Conservation (phyloP, 2,329 filamentous ascomycete genomes). For the Trichophyton equinum region DNA sequence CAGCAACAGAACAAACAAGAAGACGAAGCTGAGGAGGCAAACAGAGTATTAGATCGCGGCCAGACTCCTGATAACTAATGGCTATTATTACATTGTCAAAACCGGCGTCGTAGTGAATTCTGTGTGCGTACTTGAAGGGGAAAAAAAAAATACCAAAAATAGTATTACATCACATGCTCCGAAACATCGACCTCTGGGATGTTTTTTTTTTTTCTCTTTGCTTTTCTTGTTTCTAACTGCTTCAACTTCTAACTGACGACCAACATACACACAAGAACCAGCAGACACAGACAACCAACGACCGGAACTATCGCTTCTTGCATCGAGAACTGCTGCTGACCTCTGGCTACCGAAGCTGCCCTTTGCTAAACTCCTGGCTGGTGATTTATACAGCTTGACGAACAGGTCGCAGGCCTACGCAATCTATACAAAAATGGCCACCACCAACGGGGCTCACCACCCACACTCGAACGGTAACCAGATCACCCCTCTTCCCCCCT, state of each 20-base stretch:
- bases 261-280: not conserved
- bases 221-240: not conserved
- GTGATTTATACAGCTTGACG: not conserved
- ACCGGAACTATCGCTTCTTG: not conserved
- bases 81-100: too few species aligned
- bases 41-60: too few species aligned
- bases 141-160: not conserved
- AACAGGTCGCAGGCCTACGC: not conserved
- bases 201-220: not conserved
- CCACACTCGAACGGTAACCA: not conserved
- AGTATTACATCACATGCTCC: slow-evolving; percentile 6
- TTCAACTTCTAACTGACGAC: too few species aligned
- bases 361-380: not conserved
- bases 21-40: not conserved
- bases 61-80: too few species aligned
- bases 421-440: not conserved
- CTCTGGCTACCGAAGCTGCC: not conserved
- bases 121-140: not conserved
- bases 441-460: not conserved
- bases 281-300: too few species aligned
- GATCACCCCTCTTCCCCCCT: not conserved
- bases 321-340: not conserved
- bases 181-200: not conserved
- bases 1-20: not conserved
- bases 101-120: too few species aligned